A percentile compares a stretch with the other conserved stretches of the same genome.
Conservation (phyloP, 2,329 filamentous ascomycete species). For the Teratosphaeria destructans region DNA sequence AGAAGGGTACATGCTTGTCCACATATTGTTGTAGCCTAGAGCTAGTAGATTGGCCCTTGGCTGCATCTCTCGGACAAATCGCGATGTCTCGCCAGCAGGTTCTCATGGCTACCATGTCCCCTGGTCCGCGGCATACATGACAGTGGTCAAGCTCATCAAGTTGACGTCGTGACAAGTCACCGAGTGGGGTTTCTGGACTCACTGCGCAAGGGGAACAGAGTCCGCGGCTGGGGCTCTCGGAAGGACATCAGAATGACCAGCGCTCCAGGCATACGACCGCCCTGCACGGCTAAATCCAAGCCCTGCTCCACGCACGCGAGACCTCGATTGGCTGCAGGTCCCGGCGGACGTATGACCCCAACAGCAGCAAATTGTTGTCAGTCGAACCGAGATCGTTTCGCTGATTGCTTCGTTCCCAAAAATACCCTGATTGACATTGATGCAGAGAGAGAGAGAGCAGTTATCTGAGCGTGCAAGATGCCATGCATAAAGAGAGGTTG, state of each 20-base stretch:
- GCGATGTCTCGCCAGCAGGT: background rate
- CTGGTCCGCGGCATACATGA: background rate
- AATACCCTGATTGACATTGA: background rate
- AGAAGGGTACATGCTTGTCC: background rate
- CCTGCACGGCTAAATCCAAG: background rate
- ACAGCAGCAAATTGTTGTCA: background rate
- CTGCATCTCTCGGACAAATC: background rate
- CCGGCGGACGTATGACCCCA: background rate
- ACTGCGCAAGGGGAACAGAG: slow-evolving; percentile 1
- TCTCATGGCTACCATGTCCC: background rate
- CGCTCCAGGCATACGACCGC: background rate
- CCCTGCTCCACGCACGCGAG: background rate
- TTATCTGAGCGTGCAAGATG: background rate
- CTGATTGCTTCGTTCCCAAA: background rate
- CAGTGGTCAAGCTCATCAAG: background rate
- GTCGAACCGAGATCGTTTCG: background rate
- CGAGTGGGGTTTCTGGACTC: background rate
- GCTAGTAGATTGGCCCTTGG: background rate
- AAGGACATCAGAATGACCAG: background rate
- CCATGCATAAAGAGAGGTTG: background rate
- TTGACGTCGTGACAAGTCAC: background rate
- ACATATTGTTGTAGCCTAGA: background rate
- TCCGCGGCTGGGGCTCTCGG: slow-evolving; percentile 3
- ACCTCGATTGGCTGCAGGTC: background rate
- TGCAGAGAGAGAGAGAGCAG: background rate